These are phyloP conservation scores for Trifolium repens DNA, from an alignment of 306 rosid species.

Conservation along the genomic window DNA sequence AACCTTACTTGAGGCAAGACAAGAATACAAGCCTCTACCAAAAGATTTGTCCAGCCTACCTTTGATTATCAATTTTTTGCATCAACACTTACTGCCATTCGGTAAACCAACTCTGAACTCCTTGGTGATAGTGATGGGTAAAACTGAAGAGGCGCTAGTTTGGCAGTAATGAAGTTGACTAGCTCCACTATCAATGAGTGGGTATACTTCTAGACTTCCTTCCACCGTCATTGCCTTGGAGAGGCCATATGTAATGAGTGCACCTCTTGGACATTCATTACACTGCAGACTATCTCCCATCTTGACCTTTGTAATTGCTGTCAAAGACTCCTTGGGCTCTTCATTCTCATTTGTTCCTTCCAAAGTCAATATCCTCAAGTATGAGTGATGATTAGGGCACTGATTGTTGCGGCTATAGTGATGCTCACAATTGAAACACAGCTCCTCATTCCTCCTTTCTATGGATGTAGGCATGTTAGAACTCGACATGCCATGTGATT, in stretches of 20 bases:
- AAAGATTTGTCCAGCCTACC: neutral
- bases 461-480: neutral
- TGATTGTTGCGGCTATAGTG: neutral
- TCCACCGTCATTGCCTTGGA: neutral
- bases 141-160: neutral
- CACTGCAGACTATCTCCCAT: neutral
- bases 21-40: neutral
- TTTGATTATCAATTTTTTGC: neutral
- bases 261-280: neutral
- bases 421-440: conserved; percentile 6
- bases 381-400: neutral
- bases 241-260: neutral
- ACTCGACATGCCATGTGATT: neutral
- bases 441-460: neutral
- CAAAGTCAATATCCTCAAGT: conserved; percentile 3
- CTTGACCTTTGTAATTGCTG: neutral
- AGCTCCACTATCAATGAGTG: conserved; percentile 7
- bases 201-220: neutral
- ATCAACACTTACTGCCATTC: neutral
- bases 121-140: neutral
- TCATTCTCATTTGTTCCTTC: neutral
- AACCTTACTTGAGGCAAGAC: neutral
- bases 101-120: neutral
- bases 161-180: neutral
- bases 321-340: neutral